phyloP scores from a whole-genome alignment of 2,329 filamentous ascomycete species.

The Fusarium tjaetaba region DNA sequence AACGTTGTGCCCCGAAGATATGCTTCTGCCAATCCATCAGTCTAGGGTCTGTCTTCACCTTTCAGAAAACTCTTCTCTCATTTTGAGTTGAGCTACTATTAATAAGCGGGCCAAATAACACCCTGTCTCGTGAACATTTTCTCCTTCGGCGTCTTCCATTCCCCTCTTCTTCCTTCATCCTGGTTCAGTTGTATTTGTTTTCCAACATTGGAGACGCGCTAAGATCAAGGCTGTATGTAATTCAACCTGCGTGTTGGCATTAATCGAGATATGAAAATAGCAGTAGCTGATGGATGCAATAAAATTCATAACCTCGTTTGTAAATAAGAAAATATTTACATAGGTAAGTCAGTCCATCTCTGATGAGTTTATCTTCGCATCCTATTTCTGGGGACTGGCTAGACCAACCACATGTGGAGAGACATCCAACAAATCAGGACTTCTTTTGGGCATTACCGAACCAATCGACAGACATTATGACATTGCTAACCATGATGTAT shows the following conservation, averaged over 20 bases:
- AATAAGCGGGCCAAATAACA: not conserved
- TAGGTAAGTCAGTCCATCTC: not conserved
- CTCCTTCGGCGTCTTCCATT: not conserved
- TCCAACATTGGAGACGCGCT: not conserved
- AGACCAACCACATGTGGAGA: not conserved
- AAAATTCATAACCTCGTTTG: not conserved
- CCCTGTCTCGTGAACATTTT: slow-evolving; percentile 6
- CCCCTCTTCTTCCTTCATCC: not conserved
- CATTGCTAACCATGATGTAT: not conserved
- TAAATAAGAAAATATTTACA: not conserved
- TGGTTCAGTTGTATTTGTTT: not conserved
- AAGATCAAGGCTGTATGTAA: not conserved
- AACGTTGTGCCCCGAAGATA: not conserved
- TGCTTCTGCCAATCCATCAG: slow-evolving; percentile 21
- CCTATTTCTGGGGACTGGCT: not conserved
- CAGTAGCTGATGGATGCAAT: not conserved
- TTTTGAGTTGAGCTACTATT: not conserved
- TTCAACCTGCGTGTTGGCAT: not conserved
- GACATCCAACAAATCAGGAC: not conserved
- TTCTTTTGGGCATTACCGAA: not conserved
- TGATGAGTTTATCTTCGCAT: not conserved
- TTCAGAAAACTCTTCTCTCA: not conserved
- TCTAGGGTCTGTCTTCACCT: not conserved
- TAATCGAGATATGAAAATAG: not conserved
- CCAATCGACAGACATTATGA: slow-evolving; percentile 5